These are phyloP conservation scores for Raphanus hybrid DNA, from an alignment of 441 rosid species.

Conservation along the genomic window DNA sequence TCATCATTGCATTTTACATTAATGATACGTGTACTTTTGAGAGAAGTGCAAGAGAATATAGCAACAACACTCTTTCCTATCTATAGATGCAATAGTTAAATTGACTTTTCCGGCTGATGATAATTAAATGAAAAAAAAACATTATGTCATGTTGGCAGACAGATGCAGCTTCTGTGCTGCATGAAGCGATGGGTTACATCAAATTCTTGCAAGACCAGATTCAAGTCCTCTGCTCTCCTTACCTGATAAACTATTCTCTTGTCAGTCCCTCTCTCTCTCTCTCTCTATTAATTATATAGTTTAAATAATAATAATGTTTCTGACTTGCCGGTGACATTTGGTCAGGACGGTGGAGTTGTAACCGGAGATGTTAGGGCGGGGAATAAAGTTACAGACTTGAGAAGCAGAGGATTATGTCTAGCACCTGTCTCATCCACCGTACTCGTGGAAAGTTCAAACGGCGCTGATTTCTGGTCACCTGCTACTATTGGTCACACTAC, in stretches of 20 bases:
- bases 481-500: slow-evolving; percentile 48
- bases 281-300: not conserved
- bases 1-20: slow-evolving; percentile 24
- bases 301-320: not conserved
- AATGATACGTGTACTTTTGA: slow-evolving; percentile 23
- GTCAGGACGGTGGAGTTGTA: slow-evolving; percentile 28
- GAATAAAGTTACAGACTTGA: slow-evolving; percentile 56
- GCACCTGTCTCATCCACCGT: slow-evolving; percentile 69
- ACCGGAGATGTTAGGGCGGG: slow-evolving; percentile 41
- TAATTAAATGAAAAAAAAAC: not conserved
- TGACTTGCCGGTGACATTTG: slow-evolving; percentile 23
- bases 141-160: slow-evolving; percentile 55
- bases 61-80: not conserved
- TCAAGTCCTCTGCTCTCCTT: slow-evolving; percentile 83
- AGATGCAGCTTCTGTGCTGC: slow-evolving; percentile 88
- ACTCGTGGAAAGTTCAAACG: slow-evolving; percentile 68
- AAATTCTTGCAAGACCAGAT: slow-evolving; percentile 91
- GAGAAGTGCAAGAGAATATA: slow-evolving; percentile 25
- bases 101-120: slow-evolving; percentile 24
- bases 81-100: slow-evolving; percentile 21
- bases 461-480: slow-evolving; percentile 95
- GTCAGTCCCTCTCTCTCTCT: slow-evolving; percentile 44
- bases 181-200: slow-evolving; percentile 97
- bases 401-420: slow-evolving; percentile 82
- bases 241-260: slow-evolving; percentile 55